phyloP scores from a whole-genome alignment of 768 basidiomycete species.

The Boletales sp. region DNA sequence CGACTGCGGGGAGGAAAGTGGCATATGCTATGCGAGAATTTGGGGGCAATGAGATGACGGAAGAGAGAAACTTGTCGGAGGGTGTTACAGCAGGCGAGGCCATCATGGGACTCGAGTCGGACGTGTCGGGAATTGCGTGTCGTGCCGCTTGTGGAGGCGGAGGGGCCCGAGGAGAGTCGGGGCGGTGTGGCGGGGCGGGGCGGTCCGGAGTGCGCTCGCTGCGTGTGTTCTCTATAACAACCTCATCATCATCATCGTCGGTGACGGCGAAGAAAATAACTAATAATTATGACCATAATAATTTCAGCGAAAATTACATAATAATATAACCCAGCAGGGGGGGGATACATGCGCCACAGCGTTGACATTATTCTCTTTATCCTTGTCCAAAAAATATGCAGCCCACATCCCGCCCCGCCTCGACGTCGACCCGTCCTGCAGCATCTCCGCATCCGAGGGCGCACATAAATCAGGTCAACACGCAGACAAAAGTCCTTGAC shows the following conservation, averaged over 20 bases:
- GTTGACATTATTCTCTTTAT: conserved; percentile 15
- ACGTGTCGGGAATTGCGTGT: background rate
- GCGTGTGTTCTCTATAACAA: conserved; percentile 17
- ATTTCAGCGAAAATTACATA: conserved; percentile 20
- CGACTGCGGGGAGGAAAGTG: conserved; percentile 37
- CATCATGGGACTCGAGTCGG: conserved; percentile 18
- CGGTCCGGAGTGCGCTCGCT: conserved; percentile 10
- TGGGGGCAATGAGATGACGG: conserved; percentile 43
- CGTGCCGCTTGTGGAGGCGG: background rate
- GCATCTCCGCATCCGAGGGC: conserved; percentile 52
- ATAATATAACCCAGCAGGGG: background rate
- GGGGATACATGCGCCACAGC: conserved; percentile 7
- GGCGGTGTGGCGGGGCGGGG: background rate
- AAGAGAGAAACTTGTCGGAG: conserved; percentile 43
- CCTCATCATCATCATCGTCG: conserved; percentile 24
- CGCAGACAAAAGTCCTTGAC: conserved; percentile 78
- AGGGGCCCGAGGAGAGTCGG: background rate
- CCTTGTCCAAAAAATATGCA: conserved; percentile 43
- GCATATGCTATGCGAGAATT: conserved; percentile 43
- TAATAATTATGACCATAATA: too few species aligned
- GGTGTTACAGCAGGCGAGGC: conserved; percentile 27
- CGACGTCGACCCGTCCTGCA: conserved; percentile 56
- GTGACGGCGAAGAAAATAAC: background rate
- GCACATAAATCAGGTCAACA: conserved; percentile 53
- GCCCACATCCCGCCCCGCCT: conserved; percentile 53